Base-by-base conservation (phyloP, 78 protist species). In the slime mould (Dictyostelium discoideum) region DNA sequence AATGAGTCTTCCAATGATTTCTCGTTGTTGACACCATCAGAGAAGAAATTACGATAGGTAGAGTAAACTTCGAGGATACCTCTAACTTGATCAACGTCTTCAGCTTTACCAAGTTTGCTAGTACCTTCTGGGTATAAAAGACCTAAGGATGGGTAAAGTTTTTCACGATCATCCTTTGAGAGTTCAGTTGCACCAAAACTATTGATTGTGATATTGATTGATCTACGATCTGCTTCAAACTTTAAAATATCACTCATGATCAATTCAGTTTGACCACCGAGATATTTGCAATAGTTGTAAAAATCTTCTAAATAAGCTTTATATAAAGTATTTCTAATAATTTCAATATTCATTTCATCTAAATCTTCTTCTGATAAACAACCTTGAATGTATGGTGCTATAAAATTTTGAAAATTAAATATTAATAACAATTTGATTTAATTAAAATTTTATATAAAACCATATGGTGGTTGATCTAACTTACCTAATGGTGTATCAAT, bases 231-330 rank as follows among this genome's bases (percentile, higher is more conserved):
- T 13, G 99, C 99, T 95, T 99, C 99, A 88, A 99, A 98, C 82
- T 42, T 96, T 42, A 98, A 94, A 37, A 98, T 92, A 60, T 74
- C 95, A 42, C 73, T 24, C 99, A 99, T 98, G 76, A 96, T 85
- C 29, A 85, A 93, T 29, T 92, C 85, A 5, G 99, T 99, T 48
- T 60, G 84, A 48, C 98, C 99, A 63, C 99, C 99, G 6, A 98
- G 72, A 3, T 26, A n/a, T 60, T 93, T 29, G 95, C 97, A 92
- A 86, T 93, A 99, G 26, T 13, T 6, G 96, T 97, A 95, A 87
- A 99, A 99, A 86, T 98, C 99, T 95, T 99, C 99, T n/a, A 99
- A 96, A 96, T 99, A 99, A 9, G 97, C 97, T 97, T 98, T 98
- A 97, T 99, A 98, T 40, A 99, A 94, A 6, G 97, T 92, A 93